Percentiles rank a stretch among this genome's conserved stretches.
These are phyloP conservation scores for Pythium aristosporum DNA, from an alignment of 352 stramenopile species.

Conservation along the genomic window DNA sequence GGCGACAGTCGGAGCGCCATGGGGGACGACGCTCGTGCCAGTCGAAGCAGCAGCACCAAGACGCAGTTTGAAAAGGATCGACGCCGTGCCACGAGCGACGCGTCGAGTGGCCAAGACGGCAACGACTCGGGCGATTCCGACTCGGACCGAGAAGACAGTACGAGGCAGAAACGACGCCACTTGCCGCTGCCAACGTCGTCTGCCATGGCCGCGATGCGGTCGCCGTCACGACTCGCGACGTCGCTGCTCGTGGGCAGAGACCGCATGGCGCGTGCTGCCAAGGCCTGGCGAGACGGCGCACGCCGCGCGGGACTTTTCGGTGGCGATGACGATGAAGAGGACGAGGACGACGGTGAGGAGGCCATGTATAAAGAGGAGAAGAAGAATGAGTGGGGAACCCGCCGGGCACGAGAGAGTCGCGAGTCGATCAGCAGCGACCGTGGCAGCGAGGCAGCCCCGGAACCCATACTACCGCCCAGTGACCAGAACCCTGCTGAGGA, in stretches of 20 bases:
- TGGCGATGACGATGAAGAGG: conserved; percentile 7
- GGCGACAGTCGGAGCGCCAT: neutral
- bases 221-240: conserved; percentile 6
- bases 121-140: neutral
- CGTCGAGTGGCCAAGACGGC: neutral
- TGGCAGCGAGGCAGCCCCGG: neutral
- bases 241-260: conserved; percentile 16
- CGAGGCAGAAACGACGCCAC: neutral
- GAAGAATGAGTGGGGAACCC: conserved; percentile 1
- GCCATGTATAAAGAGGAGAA: neutral
- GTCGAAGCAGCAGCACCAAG: neutral
- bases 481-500: neutral
- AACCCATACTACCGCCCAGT: neutral
- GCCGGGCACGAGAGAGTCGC: neutral
- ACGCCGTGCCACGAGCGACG: neutral
- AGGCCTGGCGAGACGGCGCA: conserved; percentile 19
- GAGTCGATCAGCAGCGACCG: neutral
- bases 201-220: conserved; percentile 1
- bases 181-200: neutral
- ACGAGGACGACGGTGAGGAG: conserved; percentile 8
- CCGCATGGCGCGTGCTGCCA: conserved; percentile 17
- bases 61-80: neutral
- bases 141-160: neutral
- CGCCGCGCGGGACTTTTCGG: conserved; percentile 14
- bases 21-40: neutral